Evolutionary conservation across 1,284 basidiomycete genomes (phyloP).

Genomic region (Sporisorium graminicola): DNA sequence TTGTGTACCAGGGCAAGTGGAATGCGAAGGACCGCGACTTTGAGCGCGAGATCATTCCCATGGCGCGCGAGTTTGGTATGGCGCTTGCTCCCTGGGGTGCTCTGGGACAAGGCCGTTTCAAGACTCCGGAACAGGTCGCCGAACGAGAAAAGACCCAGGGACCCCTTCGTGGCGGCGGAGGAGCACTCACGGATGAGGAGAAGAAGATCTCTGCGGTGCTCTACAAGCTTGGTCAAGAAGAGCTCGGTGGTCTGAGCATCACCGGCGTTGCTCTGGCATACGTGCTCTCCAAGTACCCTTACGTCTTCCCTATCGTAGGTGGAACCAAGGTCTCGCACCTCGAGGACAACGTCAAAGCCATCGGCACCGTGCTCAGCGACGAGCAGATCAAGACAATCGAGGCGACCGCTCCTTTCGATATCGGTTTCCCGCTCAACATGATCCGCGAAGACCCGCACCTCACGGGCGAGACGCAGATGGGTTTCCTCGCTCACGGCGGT

Average conservation of each 20-base stretch:
- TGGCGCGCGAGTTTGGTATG: slow-evolving; percentile 73
- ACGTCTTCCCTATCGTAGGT: slow-evolving; percentile 55
- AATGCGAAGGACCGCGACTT: slow-evolving; percentile 73
- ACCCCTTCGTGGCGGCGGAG: slow-evolving; percentile 47
- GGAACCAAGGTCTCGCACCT: slow-evolving; percentile 53
- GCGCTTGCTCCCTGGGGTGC: slow-evolving; percentile 74
- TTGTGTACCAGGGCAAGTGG: slow-evolving; percentile 76
- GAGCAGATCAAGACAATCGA: slow-evolving; percentile 60
- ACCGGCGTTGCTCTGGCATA: slow-evolving; percentile 53
- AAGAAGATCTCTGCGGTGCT: slow-evolving; percentile 53
- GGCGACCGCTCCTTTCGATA: slow-evolving; percentile 48
- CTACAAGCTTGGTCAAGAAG: slow-evolving; percentile 58
- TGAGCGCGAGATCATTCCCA: slow-evolving; percentile 77
- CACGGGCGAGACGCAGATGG: slow-evolving; percentile 27
- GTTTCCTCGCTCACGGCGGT: slow-evolving; percentile 36
- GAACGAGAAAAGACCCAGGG: slow-evolving; percentile 50
- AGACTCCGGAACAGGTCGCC: slow-evolving; percentile 53
- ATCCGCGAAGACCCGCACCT: slow-evolving; percentile 34
- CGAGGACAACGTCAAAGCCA: slow-evolving; percentile 56
- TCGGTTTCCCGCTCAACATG: slow-evolving; percentile 61
- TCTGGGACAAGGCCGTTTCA: slow-evolving; percentile 73
- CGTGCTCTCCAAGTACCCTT: slow-evolving; percentile 41
- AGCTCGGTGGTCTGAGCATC: slow-evolving; percentile 38
- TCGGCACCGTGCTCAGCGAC: slow-evolving; percentile 40
- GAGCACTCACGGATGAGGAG: slow-evolving; percentile 42